phyloP scores from a whole-genome alignment of 345 rosid genomes.

The Raphanus sativus region DNA sequence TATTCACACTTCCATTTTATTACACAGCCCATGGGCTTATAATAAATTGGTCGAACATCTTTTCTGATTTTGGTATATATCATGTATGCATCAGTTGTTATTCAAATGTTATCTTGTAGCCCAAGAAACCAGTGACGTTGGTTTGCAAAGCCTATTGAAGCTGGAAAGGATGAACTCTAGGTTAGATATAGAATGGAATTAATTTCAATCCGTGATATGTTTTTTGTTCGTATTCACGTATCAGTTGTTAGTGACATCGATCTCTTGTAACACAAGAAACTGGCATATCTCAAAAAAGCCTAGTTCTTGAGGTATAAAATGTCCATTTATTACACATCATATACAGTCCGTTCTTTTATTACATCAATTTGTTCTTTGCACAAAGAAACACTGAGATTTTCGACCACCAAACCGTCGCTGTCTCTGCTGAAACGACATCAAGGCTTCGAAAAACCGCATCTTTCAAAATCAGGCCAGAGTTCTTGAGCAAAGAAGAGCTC shows the following conservation, averaged over 20 bases:
- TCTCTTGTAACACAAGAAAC: constrained; percentile 14
- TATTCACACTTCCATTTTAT: too few relatives aligned
- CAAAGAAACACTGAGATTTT: constrained; percentile 19
- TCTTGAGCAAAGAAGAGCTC: constrained; percentile 66
- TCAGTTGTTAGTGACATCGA: background rate
- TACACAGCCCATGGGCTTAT: too few relatives aligned
- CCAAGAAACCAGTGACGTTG: background rate
- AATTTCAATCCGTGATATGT: background rate
- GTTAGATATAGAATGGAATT: background rate
- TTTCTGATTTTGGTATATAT: background rate
- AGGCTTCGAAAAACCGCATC: constrained; percentile 56
- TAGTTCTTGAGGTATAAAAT: background rate
- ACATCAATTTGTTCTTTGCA: background rate
- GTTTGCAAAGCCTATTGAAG: background rate
- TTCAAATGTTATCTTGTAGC: background rate
- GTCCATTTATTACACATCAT: constrained; percentile 7
- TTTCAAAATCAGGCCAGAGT: constrained; percentile 81
- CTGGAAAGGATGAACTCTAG: too few relatives aligned
- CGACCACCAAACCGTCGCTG: constrained; percentile 68
- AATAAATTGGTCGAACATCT: background rate
- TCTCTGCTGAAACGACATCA: constrained; percentile 65
- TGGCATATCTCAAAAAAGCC: background rate
- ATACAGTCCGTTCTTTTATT: background rate
- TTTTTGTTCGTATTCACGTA: background rate
- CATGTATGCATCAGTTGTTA: background rate